Evolutionary conservation across 352 stramenopile genomes (phyloP), one percentile per base, ranked within the genome.

Genomic region (Pythium plurisporium): DNA sequence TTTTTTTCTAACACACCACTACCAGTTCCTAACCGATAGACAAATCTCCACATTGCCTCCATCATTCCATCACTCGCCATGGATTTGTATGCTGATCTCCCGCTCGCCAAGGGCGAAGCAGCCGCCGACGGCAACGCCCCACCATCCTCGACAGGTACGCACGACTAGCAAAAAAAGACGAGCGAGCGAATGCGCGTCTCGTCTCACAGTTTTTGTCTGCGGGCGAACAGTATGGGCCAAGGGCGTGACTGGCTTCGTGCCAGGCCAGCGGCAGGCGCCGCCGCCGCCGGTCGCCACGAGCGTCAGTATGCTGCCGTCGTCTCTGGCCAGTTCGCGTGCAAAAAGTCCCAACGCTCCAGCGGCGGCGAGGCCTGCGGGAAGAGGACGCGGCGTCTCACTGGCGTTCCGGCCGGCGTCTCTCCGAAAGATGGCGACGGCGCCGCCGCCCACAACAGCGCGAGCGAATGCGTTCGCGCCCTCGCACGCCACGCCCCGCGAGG

Each of bases 71-170:
- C 15, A 41, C 19, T 0, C 27, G 44, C 8, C 30, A 91, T 91
- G 82, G 82, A 91, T 79, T 53, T 93, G 57, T 93, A 93, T 56
- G 82, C 70, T 3, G 82, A 89, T 48, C 60, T 93, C 43, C 76
- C 80, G 69, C 70, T 86, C 44, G 81, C 78, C 27, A 86, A 87
- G 26, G 76, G 81, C 48, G 15, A 38, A 38, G 33, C 72, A 55
- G 77, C 72, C 31, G 64, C 64, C 11, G 65, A 89, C 19, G 73
- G 63, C 10, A 88, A 83, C 50, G 67, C 68, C 59, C 86, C 78
- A 65, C 30, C 56, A 3, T 33, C 51, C 3, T 10, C 51, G 3
- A 29, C 23, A 36, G 30, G 2, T n/a, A 27, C 26, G 33, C 15
- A 15, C 9, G 15, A 10, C 15, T 15, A 38, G 33, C 33, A 15